phyloP scores from a whole-genome alignment of 768 basidiomycete species.

The Coprinellus micaceus region DNA sequence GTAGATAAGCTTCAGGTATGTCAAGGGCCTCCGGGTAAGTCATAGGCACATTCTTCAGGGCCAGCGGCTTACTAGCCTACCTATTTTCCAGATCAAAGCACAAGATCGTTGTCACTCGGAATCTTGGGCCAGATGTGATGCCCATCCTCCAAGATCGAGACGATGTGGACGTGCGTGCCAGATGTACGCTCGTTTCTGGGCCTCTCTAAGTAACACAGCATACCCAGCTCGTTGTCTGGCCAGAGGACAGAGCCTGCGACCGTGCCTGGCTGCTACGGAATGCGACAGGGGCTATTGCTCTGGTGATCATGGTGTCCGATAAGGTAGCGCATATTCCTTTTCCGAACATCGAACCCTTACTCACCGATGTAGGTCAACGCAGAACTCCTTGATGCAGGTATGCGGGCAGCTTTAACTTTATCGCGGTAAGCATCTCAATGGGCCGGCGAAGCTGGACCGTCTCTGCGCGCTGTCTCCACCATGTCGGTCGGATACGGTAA shows the following conservation, averaged over 20 bases:
- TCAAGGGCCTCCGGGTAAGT: too few species aligned
- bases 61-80: too few species aligned
- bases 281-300: constrained; percentile 58
- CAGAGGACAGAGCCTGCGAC: constrained; percentile 52
- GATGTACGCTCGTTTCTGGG: not conserved
- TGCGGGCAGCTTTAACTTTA: not conserved
- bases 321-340: constrained; percentile 41
- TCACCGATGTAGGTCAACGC: constrained; percentile 60
- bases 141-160: constrained; percentile 43
- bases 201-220: not conserved
- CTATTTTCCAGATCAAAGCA: constrained; percentile 6
- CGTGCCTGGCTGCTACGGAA: constrained; percentile 74
- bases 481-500: constrained; percentile 89
- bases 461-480: constrained; percentile 81
- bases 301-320: constrained; percentile 66
- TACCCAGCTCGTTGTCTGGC: constrained; percentile 39
- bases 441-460: constrained; percentile 56
- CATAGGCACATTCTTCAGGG: too few species aligned
- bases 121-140: constrained; percentile 65
- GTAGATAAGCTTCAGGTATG: too few species aligned
- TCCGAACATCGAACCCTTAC: not conserved
- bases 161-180: constrained; percentile 51
- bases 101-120: constrained; percentile 56
- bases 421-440: not conserved
- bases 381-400: constrained; percentile 65